Conservation (phyloP, 1,284 basidiomycete species). For the Fereydounia khargensis region DNA sequence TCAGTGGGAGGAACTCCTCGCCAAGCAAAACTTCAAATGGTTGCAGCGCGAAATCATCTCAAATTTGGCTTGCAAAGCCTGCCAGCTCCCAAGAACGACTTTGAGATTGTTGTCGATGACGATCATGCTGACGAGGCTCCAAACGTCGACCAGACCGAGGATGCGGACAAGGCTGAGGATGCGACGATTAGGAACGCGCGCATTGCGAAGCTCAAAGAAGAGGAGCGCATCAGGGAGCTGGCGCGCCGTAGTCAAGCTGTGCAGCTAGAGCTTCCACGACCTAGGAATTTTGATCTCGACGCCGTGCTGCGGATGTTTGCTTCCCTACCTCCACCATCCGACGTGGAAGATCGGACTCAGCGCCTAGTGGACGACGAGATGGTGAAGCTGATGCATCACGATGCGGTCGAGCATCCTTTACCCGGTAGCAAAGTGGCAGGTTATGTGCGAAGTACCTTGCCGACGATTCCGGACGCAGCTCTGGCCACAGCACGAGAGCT, state of each 20-base stretch:
- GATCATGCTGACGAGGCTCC: constrained; percentile 10
- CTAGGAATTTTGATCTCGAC: constrained; percentile 74
- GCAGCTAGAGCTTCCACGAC: constrained; percentile 80
- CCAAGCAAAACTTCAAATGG: constrained; percentile 20
- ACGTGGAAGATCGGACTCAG: constrained; percentile 64
- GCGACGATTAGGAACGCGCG: constrained; percentile 87
- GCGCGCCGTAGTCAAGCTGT: constrained; percentile 79
- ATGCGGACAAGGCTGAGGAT: constrained; percentile 61
- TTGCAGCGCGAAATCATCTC: constrained; percentile 61
- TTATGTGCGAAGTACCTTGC: constrained; percentile 73
- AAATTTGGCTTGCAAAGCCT: constrained; percentile 78
- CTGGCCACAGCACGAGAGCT: constrained; percentile 71
- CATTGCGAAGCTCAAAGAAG: constrained; percentile 65
- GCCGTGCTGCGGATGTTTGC: constrained; percentile 63
- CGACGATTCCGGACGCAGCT: constrained; percentile 73
- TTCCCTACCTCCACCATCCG: constrained; percentile 42
- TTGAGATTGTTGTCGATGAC: constrained; percentile 82
- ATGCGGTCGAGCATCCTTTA: constrained; percentile 81
- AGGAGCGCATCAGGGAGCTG: constrained; percentile 71
- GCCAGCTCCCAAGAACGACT: constrained; percentile 94
- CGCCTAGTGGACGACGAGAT: constrained; percentile 77
- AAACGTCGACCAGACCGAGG: constrained; percentile 1
- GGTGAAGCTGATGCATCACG: constrained; percentile 76
- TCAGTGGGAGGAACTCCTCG: constrained; percentile 35
- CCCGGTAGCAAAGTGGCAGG: constrained; percentile 77